These are phyloP conservation scores for Tillandsia fasciculata DNA, from an alignment of 176 grass and related monocot genomes.

Conservation along the genomic window DNA sequence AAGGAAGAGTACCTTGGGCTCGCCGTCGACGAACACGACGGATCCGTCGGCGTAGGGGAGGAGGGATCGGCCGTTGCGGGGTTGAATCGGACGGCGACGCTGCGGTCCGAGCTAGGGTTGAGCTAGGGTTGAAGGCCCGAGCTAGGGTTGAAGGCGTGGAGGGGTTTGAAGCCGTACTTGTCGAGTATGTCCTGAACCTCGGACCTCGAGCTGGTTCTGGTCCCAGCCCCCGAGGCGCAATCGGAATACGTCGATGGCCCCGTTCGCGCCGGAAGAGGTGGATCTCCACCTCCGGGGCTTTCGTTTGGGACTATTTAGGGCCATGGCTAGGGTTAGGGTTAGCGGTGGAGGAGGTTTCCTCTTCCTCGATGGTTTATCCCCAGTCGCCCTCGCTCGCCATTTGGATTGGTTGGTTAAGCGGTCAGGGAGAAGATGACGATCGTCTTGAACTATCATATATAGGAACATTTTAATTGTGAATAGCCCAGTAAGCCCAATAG, in stretches of 20 bases:
- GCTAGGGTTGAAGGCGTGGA: conserved; percentile 58
- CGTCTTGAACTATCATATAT: no score
- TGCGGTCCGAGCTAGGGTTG: conserved; percentile 45
- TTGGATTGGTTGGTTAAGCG: background rate
- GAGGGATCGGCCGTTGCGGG: conserved; percentile 66
- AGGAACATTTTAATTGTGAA: no score
- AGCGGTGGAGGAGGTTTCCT: background rate
- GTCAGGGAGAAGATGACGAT: no score
- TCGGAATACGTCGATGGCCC: conserved; percentile 51
- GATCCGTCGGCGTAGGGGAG: conserved; percentile 56
- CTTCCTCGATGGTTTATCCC: background rate
- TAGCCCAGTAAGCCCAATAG: no score
- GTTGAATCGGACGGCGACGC: conserved; percentile 70
- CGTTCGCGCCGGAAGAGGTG: conserved; percentile 54
- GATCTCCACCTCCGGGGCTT: conserved; percentile 64
- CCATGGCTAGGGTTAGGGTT: conserved; percentile 22
- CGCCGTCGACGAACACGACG: conserved; percentile 68
- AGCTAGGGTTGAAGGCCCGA: conserved; percentile 57
- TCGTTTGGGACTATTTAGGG: conserved; percentile 34
- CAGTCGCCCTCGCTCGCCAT: background rate
- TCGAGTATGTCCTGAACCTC: conserved; percentile 87
- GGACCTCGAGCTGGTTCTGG: conserved; percentile 85
- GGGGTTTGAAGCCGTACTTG: conserved; percentile 66
- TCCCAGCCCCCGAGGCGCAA: conserved; percentile 62
- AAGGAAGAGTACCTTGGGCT: conserved; percentile 50